A percentile compares a stretch with the other conserved stretches of the same genome.
phyloP scores from a whole-genome alignment of 371 early-diverging fungal species.

The Lichtheimia hyalospora region DNA sequence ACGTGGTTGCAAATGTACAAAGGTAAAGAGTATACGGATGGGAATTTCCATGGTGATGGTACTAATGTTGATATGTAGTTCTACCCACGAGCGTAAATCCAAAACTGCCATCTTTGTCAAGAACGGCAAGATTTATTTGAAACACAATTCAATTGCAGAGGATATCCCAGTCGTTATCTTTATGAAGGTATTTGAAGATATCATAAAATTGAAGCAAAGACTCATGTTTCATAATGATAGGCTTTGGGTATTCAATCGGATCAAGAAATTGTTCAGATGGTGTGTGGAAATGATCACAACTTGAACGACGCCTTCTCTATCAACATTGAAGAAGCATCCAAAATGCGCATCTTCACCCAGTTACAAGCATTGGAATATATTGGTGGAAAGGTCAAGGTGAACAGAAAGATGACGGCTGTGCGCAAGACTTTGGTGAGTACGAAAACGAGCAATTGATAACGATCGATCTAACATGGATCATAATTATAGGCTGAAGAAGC shows the following conservation, averaged over 20 bases:
- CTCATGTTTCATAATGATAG: constrained; percentile 22
- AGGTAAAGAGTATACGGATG: constrained; percentile 20
- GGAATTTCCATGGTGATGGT: no score
- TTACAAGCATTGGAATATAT: constrained; percentile 93
- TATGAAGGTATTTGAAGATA: constrained; percentile 53
- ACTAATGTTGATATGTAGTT: constrained; percentile 48
- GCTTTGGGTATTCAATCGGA: constrained; percentile 97
- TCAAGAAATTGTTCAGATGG: constrained; percentile 93
- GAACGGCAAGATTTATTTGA: constrained; percentile 84
- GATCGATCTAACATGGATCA: background rate
- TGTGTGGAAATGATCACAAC: constrained; percentile 86
- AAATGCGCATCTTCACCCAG: constrained; percentile 81
- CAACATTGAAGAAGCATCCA: constrained; percentile 88
- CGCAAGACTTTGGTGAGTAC: constrained; percentile 51
- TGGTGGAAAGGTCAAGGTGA: constrained; percentile 77
- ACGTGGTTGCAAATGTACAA: constrained; percentile 59
- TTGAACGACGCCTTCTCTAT: constrained; percentile 86
- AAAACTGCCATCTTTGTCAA: constrained; percentile 92
- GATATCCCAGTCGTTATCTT: constrained; percentile 93
- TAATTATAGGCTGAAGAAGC: constrained; percentile 82
- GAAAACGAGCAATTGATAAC: background rate
- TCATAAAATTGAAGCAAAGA: background rate
- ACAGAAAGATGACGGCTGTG: constrained; percentile 56
- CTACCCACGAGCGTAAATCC: constrained; percentile 97
- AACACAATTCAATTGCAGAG: constrained; percentile 94